Evolutionary conservation across 140 eudicot genomes (phyloP), one percentile per base, ranked within the genome.

Genomic region (Cichorium intybus): DNA sequence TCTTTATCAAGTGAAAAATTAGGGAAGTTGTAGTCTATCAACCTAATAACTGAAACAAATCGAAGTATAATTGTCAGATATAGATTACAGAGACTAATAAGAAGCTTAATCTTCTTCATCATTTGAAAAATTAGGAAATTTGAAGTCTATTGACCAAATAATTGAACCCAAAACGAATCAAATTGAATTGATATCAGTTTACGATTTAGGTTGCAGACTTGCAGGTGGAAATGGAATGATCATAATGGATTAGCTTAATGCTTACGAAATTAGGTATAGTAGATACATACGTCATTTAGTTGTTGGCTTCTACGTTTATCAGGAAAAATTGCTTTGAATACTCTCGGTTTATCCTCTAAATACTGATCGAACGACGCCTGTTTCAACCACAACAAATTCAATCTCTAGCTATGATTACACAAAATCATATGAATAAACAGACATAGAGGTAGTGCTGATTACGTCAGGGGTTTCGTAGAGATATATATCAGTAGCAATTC

Each of bases 341-440:
- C 97, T 64, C 97, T 79, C 0, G 83, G 88, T 31, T 83, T 89
- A 66, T 86, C 80, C 67, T 89, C 97, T 71, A 89, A 75, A 77
- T 89, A 89, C 70, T 81, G 71, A 81, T 89, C 97, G 62, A 89
- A 89, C 26, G 88, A 80, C 56, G 97, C 97, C 95, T 89, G 79
- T 2, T 70, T 10, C 49, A 57, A 48, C 29, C 47, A 64, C 52
- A 20, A 51, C 65, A 49, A 47, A 21, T 34, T 60, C 51, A 37
- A 34, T 53, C 16, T 34, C 41, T 0, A 53, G 15, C 15, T 51
- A 3, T 7, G 17, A 58, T 20, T n/a, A 15, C 65, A 70, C 33
- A 50, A n/a, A 67, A 39, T 27, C 57, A 24, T 18, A 48, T 18
- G 10, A 57, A 24, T 18, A 64, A 4, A 41, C 17, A 14, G 5